Base-by-base conservation (phyloP, 106 monocot species). In the Acorus calamus region DNA sequence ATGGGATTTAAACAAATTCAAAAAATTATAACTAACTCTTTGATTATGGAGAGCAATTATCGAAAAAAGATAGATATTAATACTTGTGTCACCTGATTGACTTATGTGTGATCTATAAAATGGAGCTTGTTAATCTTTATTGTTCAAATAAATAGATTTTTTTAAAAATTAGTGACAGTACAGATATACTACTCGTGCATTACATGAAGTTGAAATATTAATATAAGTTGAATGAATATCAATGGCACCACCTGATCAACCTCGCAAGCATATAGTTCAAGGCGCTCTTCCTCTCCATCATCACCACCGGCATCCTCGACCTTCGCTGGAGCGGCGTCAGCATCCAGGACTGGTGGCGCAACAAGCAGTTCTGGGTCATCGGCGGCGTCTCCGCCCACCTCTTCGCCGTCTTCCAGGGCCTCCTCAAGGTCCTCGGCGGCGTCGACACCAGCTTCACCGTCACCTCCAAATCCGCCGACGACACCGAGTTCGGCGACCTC, bases 321-420 rank as follows among this genome's bases (percentile, higher is more conserved):
- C 79, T 94, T 6, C 81, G 86, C 14, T 94, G 93, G 89, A 94
- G 93, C 64, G 77, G 79, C 3, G 89, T 94, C 11, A 89, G 93
- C 79, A 89, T 94, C 60, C 76, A 83, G 64, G 93, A 89, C 77
- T 94, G 89, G 94, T 94, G 94, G 94, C 76, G 94, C n/a, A 94
- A 89, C 67, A 89, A 94, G 72, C 94, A 94, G 70, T 89, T 89
- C 78, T 94, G 94, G 94, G 86, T 87, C 59, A 94, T 94, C 50
- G 94, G 94, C 9, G 89, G 93, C 9, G 93, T 89, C 9, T 94
- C 93, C 0, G 93, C 93, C 4, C 93, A 94, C 66, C 81, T 94
- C 51, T 94, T 94, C 60, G 93, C 89, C 0, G 89, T 94, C 74
- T 94, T 94, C 77, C 93, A 94, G 51, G 93, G 93, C 52, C 89